Evolutionary conservation across 345 rosid species (phyloP).

Genomic region (Moricandia moricandioides): DNA sequence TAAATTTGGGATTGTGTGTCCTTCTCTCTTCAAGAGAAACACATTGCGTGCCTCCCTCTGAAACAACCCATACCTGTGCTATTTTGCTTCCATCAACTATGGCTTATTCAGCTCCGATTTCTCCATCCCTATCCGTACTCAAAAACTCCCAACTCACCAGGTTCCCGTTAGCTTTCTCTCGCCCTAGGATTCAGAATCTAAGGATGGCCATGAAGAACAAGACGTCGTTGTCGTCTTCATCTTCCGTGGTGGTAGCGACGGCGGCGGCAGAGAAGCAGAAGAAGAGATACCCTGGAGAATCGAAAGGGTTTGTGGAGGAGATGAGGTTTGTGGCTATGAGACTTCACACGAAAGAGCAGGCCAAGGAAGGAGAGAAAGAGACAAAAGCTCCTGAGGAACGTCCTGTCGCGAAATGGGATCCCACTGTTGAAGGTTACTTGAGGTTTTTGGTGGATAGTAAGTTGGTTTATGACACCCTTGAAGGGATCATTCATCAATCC

Average conservation of each 20-base stretch:
- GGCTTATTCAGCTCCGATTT: conserved; percentile 62
- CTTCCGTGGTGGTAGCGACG: conserved; percentile 40
- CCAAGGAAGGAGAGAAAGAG: conserved; percentile 84
- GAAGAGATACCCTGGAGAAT: conserved; percentile 78
- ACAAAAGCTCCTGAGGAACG: conserved; percentile 67
- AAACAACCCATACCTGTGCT: conserved; percentile 7
- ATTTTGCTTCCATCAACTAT: conserved; percentile 29
- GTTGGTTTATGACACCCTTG: conserved; percentile 88
- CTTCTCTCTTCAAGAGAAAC: conserved; percentile 13
- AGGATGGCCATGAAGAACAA: conserved; percentile 50
- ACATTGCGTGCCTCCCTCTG: conserved; percentile 28
- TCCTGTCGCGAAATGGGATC: conserved; percentile 71
- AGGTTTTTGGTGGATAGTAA: conserved; percentile 88
- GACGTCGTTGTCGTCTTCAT: not conserved
- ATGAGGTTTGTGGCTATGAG: conserved; percentile 98
- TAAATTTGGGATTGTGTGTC: conserved; percentile 3
- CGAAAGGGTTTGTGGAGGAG: conserved; percentile 97
- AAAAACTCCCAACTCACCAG: conserved; percentile 40
- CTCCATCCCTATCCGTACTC: conserved; percentile 45
- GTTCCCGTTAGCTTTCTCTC: conserved; percentile 11
- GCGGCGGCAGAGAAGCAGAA: conserved; percentile 66
- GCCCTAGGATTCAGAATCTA: conserved; percentile 26
- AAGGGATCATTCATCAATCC: conserved; percentile 59
- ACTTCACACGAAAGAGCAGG: conserved; percentile 79
- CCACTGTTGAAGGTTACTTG: conserved; percentile 78